These are phyloP conservation scores for Diphasiastrum complanatum DNA, from an alignment of 83 land plant species.

Conservation along the genomic window DNA sequence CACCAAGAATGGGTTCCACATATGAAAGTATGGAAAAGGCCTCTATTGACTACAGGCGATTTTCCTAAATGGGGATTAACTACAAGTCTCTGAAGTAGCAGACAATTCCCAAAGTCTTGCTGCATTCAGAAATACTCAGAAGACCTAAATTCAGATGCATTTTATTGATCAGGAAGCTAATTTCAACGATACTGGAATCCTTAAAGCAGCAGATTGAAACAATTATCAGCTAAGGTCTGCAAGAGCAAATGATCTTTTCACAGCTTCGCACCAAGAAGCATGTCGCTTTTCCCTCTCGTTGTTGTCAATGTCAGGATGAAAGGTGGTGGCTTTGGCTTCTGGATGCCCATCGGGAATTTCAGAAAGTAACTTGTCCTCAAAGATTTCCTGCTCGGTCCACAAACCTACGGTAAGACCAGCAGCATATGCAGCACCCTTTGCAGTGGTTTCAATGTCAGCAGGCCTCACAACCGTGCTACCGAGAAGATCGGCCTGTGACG, in stretches of 20 bases:
- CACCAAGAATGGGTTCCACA: too few species aligned
- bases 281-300: slow-evolving; percentile 62
- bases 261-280: slow-evolving; percentile 85
- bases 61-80: too few species aligned
- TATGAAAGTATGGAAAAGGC: too few species aligned
- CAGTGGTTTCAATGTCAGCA: slow-evolving; percentile 89
- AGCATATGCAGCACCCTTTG: slow-evolving; percentile 94
- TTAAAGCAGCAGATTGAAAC: too few species aligned
- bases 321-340: slow-evolving; percentile 35
- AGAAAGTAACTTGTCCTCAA: slow-evolving; percentile 18
- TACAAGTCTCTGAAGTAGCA: too few species aligned
- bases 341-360: slow-evolving; percentile 12
- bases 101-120: too few species aligned
- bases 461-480: slow-evolving; percentile 88
- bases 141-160: too few species aligned
- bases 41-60: too few species aligned
- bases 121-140: too few species aligned
- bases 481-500: slow-evolving; percentile 72
- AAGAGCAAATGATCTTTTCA: slow-evolving; percentile 71
- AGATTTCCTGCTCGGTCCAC: slow-evolving; percentile 64
- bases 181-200: too few species aligned
- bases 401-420: slow-evolving; percentile 87
- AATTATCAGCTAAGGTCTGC: too few species aligned
- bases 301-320: slow-evolving; percentile 47
- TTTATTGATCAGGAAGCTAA: too few species aligned